A percentile compares a stretch with the other conserved stretches of the same genome.
Evolutionary conservation across 306 rosid genomes (phyloP).

Genomic region (Clitoria ternatea): DNA sequence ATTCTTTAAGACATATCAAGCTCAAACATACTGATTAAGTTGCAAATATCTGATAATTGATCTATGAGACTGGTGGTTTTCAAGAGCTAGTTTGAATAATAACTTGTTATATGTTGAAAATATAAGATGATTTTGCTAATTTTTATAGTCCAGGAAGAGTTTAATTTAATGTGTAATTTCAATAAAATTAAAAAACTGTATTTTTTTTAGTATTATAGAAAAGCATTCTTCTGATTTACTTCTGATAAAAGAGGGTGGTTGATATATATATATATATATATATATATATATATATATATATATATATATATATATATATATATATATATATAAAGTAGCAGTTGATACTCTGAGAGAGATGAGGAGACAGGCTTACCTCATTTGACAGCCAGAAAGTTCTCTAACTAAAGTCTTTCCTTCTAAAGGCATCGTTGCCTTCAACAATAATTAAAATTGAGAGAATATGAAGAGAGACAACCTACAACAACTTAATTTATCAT

Average conservation of each 20-base stretch:
- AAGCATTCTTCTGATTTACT: neutral
- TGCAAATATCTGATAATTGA: too few relatives aligned
- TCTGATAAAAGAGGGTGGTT: neutral
- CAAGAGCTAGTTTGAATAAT: neutral
- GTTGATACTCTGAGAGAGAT: slow-evolving; percentile 20
- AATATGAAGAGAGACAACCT: slow-evolving; percentile 5
- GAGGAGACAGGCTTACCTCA: slow-evolving; percentile 40
- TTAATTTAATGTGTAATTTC: neutral
- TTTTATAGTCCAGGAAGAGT: neutral
- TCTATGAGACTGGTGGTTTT: too few relatives aligned
- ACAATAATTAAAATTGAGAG: slow-evolving; percentile 23
- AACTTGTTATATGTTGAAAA: too few relatives aligned
- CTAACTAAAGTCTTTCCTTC: slow-evolving; percentile 36
- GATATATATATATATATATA: too few relatives aligned
- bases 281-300: too few relatives aligned
- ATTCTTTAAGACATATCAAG: too few relatives aligned
- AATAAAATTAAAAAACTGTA: neutral
- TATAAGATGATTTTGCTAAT: neutral
- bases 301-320: too few relatives aligned
- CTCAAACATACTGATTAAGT: too few relatives aligned
- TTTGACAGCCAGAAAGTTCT: slow-evolving; percentile 53
- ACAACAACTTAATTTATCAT: slow-evolving; percentile 1
- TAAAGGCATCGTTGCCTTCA: slow-evolving; percentile 43
- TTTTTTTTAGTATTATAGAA: too few relatives aligned
- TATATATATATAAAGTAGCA: too few relatives aligned